Conservation (phyloP, 2,329 filamentous ascomycete species). For the Fusarium oligoseptatum region DNA sequence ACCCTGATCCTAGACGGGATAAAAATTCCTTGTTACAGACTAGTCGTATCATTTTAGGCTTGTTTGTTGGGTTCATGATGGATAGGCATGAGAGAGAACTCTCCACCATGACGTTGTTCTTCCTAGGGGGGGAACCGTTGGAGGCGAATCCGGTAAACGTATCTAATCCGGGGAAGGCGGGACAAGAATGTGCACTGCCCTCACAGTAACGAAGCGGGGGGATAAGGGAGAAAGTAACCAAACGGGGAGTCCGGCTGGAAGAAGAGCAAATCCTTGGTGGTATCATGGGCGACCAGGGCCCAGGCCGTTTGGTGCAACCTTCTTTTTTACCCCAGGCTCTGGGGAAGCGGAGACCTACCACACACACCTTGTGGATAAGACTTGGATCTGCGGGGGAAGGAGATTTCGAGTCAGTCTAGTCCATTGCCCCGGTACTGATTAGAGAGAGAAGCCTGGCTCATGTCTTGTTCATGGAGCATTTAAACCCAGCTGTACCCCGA, state of each 20-base stretch:
- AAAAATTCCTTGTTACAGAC: not conserved
- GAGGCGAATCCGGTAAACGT: constrained; percentile 5
- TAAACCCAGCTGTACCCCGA: constrained; percentile 1
- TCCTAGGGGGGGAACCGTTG: not conserved
- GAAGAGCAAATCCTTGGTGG: not conserved
- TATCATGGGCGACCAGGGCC: not conserved
- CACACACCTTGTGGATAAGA: not conserved
- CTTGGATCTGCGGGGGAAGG: constrained; percentile 2
- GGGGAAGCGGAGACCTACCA: not conserved
- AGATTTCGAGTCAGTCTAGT: not conserved
- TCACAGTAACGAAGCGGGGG: not conserved
- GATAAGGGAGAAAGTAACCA: not conserved
- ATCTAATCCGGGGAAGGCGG: constrained; percentile 6
- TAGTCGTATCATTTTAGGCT: not conserved
- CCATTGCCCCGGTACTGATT: not conserved
- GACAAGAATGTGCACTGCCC: not conserved
- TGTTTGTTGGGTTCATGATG: not conserved
- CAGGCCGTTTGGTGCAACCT: not conserved
- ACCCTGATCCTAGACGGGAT: not conserved
- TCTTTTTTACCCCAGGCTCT: constrained; percentile 3
- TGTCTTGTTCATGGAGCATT: constrained; percentile 2
- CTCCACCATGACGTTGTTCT: not conserved
- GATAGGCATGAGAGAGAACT: not conserved
- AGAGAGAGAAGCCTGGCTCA: not conserved
- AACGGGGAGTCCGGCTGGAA: not conserved